A percentile compares a stretch with the other conserved stretches of the same genome.
phyloP scores from a whole-genome alignment of 1,284 basidiomycete species.

The Pascua sp. region DNA sequence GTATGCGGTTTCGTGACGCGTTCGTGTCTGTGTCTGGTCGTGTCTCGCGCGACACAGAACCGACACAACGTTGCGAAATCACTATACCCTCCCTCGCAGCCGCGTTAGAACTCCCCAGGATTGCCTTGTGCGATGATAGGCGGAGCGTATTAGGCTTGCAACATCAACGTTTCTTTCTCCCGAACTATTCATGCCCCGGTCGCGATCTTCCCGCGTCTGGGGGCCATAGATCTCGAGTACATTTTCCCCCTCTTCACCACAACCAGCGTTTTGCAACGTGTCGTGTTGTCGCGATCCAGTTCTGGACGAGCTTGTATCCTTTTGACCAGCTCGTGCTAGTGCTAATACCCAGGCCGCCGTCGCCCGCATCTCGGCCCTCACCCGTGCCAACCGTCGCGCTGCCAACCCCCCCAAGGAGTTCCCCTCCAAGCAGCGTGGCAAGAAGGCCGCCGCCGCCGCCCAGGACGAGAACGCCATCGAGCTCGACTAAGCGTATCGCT shows the following conservation, averaged over 20 bases:
- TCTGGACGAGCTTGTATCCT: too few species aligned
- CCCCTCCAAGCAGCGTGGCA: conserved; percentile 70
- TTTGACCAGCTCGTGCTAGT: neutral
- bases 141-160: conserved; percentile 44
- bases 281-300: neutral
- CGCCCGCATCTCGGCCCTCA: conserved; percentile 72
- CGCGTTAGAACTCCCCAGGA: conserved; percentile 43
- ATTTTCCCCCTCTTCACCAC: too few species aligned
- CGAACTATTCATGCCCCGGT: conserved; percentile 16
- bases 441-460: conserved; percentile 73
- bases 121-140: conserved; percentile 32
- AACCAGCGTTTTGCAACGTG: neutral
- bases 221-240: too few species aligned
- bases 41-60: too few species aligned
- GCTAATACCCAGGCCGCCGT: conserved; percentile 62
- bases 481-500: conserved; percentile 37
- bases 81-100: conserved; percentile 22
- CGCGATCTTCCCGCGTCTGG: neutral
- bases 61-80: too few species aligned
- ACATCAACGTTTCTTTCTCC: conserved; percentile 17
- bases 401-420: conserved; percentile 58
- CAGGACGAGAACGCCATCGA: conserved; percentile 52
- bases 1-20: too few species aligned
- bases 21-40: too few species aligned
- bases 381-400: conserved; percentile 66